Conservation (phyloP, 768 basidiomycete species). For the Candolleomyces aberdarensis region DNA sequence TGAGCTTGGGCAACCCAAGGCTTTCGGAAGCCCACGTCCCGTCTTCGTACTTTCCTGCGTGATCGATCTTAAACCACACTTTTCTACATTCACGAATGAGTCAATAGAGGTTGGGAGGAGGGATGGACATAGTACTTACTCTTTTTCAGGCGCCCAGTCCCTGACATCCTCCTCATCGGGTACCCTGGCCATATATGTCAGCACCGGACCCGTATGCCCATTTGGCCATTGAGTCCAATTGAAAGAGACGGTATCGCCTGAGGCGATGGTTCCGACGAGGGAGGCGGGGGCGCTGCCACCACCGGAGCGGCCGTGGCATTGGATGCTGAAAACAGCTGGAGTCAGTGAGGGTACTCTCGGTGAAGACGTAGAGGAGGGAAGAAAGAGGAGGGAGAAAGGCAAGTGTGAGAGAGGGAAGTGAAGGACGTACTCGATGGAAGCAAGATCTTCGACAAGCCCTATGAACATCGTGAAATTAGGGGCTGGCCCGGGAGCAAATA, state of each 20-base stretch:
- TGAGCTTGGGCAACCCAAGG: conserved; percentile 30
- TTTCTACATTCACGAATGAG: neutral
- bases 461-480: no score
- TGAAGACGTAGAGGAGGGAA: neutral
- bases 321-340: conserved; percentile 16
- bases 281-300: conserved; percentile 34
- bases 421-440: conserved; percentile 18
- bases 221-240: conserved; percentile 39
- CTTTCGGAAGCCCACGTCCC: conserved; percentile 43
- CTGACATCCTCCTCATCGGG: conserved; percentile 34
- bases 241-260: conserved; percentile 34
- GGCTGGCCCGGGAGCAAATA: no score
- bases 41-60: conserved; percentile 36
- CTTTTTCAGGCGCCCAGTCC: conserved; percentile 34
- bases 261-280: conserved; percentile 34
- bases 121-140: conserved; percentile 19
- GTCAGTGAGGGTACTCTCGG: neutral
- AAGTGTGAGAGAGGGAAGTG: neutral
- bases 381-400: neutral
- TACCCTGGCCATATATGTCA: conserved; percentile 43
- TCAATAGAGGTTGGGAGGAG: neutral
- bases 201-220: conserved; percentile 37
- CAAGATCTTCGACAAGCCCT: no score
- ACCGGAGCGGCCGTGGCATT: conserved; percentile 26
- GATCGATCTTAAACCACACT: conserved; percentile 48